Conservation (phyloP, 495 filamentous ascomycete genomes). For the Lasiosphaeriaceae sp. region DNA sequence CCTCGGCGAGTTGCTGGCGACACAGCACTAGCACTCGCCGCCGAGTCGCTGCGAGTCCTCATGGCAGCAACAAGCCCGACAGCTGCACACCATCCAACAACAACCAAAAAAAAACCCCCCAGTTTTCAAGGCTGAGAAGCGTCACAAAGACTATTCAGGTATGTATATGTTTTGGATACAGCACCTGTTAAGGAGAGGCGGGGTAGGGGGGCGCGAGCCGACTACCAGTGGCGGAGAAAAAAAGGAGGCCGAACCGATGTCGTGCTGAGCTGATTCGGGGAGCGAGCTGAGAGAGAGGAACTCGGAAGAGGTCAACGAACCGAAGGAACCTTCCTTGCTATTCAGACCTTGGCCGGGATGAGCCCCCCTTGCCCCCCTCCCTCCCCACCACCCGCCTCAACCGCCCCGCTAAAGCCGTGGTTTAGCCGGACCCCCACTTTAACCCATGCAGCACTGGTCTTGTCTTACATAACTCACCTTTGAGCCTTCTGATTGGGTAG, state of each 20-base stretch:
- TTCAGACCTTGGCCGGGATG: not conserved
- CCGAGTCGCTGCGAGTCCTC: slow-evolving; percentile 12
- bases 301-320: not conserved
- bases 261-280: too few species aligned
- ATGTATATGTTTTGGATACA: too few species aligned
- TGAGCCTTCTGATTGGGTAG: too few species aligned
- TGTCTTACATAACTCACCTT: too few species aligned
- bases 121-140: not conserved
- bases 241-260: too few species aligned
- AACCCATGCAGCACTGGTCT: too few species aligned
- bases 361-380: not conserved
- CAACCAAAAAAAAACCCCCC: not conserved
- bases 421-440: too few species aligned
- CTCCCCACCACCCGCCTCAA: not conserved
- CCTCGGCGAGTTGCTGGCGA: slow-evolving; percentile 11
- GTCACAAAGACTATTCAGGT: too few species aligned
- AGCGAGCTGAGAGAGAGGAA: not conserved
- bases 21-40: slow-evolving; percentile 1
- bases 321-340: not conserved
- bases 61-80: slow-evolving; percentile 5
- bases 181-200: too few species aligned
- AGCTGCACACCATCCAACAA: not conserved
- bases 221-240: too few species aligned
- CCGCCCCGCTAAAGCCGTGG: not conserved
- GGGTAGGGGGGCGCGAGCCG: too few species aligned